Conservation (phyloP, 1,284 basidiomycete species). For the Cryptococcus deneoformans region DNA sequence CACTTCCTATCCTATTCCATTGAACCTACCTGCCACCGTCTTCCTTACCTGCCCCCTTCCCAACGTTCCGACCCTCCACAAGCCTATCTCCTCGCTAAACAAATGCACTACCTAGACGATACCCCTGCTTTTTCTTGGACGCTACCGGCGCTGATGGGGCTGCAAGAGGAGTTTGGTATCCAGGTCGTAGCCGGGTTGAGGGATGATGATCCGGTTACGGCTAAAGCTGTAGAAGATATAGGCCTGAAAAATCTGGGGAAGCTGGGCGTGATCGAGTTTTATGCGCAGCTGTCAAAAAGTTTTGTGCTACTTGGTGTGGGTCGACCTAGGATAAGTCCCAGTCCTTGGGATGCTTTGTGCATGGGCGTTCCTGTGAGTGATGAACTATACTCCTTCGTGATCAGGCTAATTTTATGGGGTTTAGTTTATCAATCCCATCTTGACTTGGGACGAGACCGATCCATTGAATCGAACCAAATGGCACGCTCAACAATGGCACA, state of each 20-base stretch:
- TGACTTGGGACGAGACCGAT: conserved; percentile 42
- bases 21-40: conserved; percentile 40
- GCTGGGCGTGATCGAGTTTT: conserved; percentile 36
- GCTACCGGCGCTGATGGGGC: conserved; percentile 14
- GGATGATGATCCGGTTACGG: conserved; percentile 22
- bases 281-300: conserved; percentile 18
- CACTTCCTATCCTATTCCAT: conserved; percentile 49
- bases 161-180: conserved; percentile 20
- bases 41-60: conserved; percentile 19
- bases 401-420: neutral
- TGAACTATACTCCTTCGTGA: neutral
- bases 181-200: conserved; percentile 25
- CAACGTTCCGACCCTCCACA: conserved; percentile 27
- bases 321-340: conserved; percentile 31
- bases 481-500: conserved; percentile 47
- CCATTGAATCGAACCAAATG: conserved; percentile 42
- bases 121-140: conserved; percentile 30
- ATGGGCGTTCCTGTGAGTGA: conserved; percentile 36
- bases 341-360: conserved; percentile 39
- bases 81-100: conserved; percentile 47
- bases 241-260: conserved; percentile 27
- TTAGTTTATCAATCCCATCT: conserved; percentile 52
- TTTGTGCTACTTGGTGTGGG: conserved; percentile 36
- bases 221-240: conserved; percentile 10
- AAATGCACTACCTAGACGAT: conserved; percentile 34